Evolutionary conservation across 805 yeast species (phyloP), one percentile per base, ranked within the genome.

Genomic region (Schwanniomyces yamadae): DNA sequence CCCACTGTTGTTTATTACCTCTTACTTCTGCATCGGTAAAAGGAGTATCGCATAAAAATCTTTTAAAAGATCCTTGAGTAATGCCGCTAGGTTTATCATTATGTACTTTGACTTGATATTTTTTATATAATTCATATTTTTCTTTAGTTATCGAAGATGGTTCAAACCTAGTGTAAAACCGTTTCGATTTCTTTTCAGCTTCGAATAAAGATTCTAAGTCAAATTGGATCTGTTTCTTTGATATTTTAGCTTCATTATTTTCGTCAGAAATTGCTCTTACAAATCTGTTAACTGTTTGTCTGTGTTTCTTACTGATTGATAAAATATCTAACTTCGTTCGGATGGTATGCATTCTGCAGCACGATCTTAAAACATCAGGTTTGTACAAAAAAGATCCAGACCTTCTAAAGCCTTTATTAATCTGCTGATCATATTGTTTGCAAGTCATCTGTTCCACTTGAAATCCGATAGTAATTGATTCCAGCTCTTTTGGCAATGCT

Each of bases 321-420:
- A 80, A 69, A 17, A 56, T 49, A 0, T 51, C 52, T 12, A 74
- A 57, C 15, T 66, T 66, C 0, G 95, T 80, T 35, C 96, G 57
- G 12, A 89, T 85, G 0, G 96, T 82, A 54, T 78, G 86, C 56
- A 80, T 71, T 14, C 90, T 70, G 49, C 97, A 89, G 54, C 97
- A 89, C 27, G 78, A 77, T 25, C 89, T 58, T 20, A 83, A 51
- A 42, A 78, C 57, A 54, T 90, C 96, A 0, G 85, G 78, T 49
- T 73, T 66, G 37, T 73, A 84, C 6, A 83, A 42, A 44, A 77
- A 84, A 2, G 59, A 55, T 0, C 96, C 96, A 21, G 93, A 83
- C 36, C 97, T 65, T 55, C 95, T 75, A 52, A 75, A 88, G 2
- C 95, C 95, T 46, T 69, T 62, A 47, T 87, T 80, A 48, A 90